A percentile compares a stretch with the other conserved stretches of the same genome.
These are phyloP conservation scores for Yamadazyma friedrichii DNA, from an alignment of 1,139 yeast species.

Conservation along the genomic window DNA sequence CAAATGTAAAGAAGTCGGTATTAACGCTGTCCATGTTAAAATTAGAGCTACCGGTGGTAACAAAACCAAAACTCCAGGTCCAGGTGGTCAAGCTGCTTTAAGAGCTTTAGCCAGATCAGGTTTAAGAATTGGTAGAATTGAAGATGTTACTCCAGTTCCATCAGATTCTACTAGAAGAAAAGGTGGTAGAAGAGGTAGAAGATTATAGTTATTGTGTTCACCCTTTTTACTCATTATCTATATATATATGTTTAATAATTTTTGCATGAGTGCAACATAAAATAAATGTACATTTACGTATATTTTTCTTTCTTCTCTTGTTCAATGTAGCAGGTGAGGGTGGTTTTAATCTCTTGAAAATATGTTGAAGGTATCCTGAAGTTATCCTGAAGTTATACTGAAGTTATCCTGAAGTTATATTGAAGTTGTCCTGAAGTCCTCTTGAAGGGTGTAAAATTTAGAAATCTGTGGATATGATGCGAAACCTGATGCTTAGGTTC, in stretches of 20 bases:
- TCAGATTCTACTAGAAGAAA: conserved; percentile 99
- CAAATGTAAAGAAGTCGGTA: conserved; percentile 99
- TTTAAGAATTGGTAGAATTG: conserved; percentile 99
- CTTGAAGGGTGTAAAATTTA: too few relatives aligned
- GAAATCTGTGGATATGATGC: too few relatives aligned
- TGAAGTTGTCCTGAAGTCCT: too few relatives aligned
- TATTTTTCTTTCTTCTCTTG: too few relatives aligned
- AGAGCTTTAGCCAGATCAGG: conserved; percentile 99
- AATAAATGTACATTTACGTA: conserved; percentile 21
- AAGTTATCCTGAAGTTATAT: too few relatives aligned
- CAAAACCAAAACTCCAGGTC: conserved; percentile 99
- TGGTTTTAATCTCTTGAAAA: too few relatives aligned
- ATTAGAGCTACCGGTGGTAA: conserved; percentile 99
- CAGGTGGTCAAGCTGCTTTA: conserved; percentile 99
- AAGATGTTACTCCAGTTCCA: conserved; percentile 99
- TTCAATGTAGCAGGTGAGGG: too few relatives aligned
- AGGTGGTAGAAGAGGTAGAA: conserved; percentile 99
- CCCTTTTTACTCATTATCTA: conserved; percentile 4
- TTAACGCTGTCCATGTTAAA: conserved; percentile 99
- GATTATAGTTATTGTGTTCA: conserved; percentile 64
- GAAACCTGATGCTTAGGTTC: not conserved
- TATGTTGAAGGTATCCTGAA: too few relatives aligned
- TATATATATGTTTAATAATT: conserved; percentile 15
- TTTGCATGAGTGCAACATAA: conserved; percentile 14
- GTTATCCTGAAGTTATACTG: too few relatives aligned